Percentiles rank a stretch among this genome's conserved stretches.
Evolutionary conservation across 805 yeast genomes (phyloP).

Genomic region (Vanderwaltozyma tropicalis): DNA sequence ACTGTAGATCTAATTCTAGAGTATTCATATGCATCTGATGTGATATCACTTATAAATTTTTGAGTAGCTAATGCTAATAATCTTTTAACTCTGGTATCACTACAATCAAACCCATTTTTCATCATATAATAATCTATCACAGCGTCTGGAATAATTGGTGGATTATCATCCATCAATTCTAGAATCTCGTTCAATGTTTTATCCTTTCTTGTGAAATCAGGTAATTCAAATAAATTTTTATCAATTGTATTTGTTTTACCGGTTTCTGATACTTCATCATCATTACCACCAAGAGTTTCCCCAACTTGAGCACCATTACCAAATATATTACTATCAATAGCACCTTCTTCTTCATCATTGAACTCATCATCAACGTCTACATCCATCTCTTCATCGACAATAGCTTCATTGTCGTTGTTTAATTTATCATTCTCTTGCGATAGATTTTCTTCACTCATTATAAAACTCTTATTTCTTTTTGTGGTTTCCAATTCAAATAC

Average conservation of each 20-base stretch:
- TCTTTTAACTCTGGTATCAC: constrained; percentile 70
- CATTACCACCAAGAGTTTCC: constrained; percentile 9
- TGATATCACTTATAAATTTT: constrained; percentile 86
- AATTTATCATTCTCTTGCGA: background rate
- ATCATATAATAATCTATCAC: constrained; percentile 87
- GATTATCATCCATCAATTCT: constrained; percentile 83
- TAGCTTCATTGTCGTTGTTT: background rate
- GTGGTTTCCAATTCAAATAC: too few species aligned
- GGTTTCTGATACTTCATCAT: constrained; percentile 5
- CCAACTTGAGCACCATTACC: constrained; percentile 5
- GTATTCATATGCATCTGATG: constrained; percentile 93
- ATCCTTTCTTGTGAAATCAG: constrained; percentile 66
- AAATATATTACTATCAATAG: constrained; percentile 15
- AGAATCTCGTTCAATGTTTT: constrained; percentile 76
- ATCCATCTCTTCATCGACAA: constrained; percentile 12
- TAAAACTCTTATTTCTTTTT: too few species aligned
- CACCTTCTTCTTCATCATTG: constrained; percentile 28
- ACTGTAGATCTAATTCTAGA: constrained; percentile 84
- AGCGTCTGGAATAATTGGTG: constrained; percentile 94
- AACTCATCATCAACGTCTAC: constrained; percentile 28
- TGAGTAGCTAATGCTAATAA: constrained; percentile 91
- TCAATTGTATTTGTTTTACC: constrained; percentile 1
- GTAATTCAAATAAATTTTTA: constrained; percentile 38
- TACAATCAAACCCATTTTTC: constrained; percentile 73
- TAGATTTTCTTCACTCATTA: background rate